Conservation (phyloP, 441 rosid species). For the Pelargonium cotyledonis region DNA sequence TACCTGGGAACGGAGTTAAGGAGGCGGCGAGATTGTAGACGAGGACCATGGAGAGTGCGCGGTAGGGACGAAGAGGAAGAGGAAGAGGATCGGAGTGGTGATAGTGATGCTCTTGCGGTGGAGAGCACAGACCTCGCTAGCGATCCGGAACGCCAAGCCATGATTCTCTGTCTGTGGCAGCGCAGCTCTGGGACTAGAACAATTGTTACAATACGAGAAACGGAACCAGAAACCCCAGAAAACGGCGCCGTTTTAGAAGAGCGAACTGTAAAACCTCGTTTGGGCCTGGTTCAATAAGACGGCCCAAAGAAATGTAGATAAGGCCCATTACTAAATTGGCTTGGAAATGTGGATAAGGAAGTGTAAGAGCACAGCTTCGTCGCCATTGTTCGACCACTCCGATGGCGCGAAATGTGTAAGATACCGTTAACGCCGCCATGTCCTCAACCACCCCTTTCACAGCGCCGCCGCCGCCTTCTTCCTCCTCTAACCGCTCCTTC, state of each 20-base stretch:
- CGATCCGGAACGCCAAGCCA: slow-evolving; percentile 8
- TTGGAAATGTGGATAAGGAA: too few relatives aligned
- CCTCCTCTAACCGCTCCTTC: slow-evolving; percentile 4
- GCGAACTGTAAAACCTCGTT: too few relatives aligned
- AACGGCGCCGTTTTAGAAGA: neutral
- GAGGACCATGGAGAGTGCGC: slow-evolving; percentile 2
- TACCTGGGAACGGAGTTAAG: slow-evolving; percentile 6
- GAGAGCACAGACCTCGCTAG: slow-evolving; percentile 4
- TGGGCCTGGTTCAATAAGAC: too few relatives aligned
- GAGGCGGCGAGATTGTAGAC: slow-evolving; percentile 3
- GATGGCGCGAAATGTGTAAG: slow-evolving; percentile 6
- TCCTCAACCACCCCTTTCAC: slow-evolving; percentile 24
- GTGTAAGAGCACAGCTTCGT: too few relatives aligned
- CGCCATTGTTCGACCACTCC: neutral
- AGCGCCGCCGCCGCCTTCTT: slow-evolving; percentile 15
- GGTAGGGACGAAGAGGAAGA: neutral
- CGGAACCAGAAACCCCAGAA: neutral
- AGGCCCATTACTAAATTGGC: too few relatives aligned
- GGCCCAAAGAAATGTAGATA: too few relatives aligned
- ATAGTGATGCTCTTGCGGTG: neutral
- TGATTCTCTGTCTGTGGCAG: neutral
- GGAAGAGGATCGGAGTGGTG: neutral
- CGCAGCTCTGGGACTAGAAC: neutral
- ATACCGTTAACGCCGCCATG: slow-evolving; percentile 22
- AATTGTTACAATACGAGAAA: too few relatives aligned